Percentiles rank a stretch among this genome's conserved stretches.
Evolutionary conservation across 106 monocot genomes (phyloP).

Genomic region (Iris macrosiphon): DNA sequence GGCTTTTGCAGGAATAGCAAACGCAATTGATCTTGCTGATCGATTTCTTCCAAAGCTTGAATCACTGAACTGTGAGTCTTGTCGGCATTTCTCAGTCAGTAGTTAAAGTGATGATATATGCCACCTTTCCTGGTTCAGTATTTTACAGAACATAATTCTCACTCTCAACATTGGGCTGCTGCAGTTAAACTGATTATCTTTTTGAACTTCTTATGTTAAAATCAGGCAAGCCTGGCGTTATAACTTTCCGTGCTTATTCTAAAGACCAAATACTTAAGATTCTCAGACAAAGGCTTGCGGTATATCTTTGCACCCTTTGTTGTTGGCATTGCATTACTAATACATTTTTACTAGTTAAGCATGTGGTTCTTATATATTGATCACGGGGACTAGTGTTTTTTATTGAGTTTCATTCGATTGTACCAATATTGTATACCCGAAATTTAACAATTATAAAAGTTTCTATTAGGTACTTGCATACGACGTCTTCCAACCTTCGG

Average conservation of each 20-base stretch:
- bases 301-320: slow-evolving; percentile 15
- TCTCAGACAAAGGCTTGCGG: slow-evolving; percentile 77
- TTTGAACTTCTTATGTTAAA: not conserved
- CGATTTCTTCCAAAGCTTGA: slow-evolving; percentile 94
- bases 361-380: too few species aligned
- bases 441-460: too few species aligned
- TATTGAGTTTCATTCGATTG: too few species aligned
- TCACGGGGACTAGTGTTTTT: too few species aligned
- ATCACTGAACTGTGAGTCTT: slow-evolving; percentile 80
- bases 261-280: slow-evolving; percentile 87
- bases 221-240: slow-evolving; percentile 66
- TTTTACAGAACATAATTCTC: too few species aligned
- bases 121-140: not conserved
- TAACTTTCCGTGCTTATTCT: slow-evolving; percentile 78
- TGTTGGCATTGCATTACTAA: too few species aligned
- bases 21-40: slow-evolving; percentile 90
- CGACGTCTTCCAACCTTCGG: slow-evolving; percentile 64
- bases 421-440: too few species aligned
- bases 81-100: slow-evolving; percentile 1
- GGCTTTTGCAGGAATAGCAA: slow-evolving; percentile 75
- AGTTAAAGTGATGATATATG: too few species aligned
- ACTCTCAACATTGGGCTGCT: too few species aligned
- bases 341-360: too few species aligned
- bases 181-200: not conserved
- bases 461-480: slow-evolving; percentile 79